These are phyloP conservation scores for Candida ipomoeae DNA, from an alignment of 805 yeast species.

Conservation along the genomic window DNA sequence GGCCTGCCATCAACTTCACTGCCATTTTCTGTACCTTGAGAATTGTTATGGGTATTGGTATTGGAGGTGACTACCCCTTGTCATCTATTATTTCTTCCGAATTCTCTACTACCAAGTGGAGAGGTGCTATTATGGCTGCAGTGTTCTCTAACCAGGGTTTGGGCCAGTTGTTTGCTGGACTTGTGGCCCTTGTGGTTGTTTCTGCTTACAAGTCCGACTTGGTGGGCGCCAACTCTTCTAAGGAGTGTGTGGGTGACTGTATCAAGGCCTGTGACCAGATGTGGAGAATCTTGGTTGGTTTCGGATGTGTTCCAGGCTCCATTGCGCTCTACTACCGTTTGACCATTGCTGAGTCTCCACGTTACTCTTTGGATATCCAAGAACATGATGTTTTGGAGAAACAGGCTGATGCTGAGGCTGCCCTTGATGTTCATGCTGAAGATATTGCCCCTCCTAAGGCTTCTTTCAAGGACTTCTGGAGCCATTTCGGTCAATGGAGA, in stretches of 20 bases:
- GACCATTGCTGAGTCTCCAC: conserved; percentile 93
- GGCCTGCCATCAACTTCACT: conserved; percentile 68
- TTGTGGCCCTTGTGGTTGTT: conserved; percentile 71
- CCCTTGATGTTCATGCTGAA: conserved; percentile 34
- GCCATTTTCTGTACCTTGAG: conserved; percentile 76
- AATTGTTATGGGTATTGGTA: conserved; percentile 91
- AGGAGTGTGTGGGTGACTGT: conserved; percentile 65
- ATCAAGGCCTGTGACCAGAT: conserved; percentile 79
- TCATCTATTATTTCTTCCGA: conserved; percentile 92
- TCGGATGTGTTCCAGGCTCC: conserved; percentile 86
- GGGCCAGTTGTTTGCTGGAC: conserved; percentile 89
- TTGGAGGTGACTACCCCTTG: conserved; percentile 95
- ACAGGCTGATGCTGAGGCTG: conserved; percentile 49
- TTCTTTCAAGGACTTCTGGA: conserved; percentile 64
- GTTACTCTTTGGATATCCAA: conserved; percentile 77
- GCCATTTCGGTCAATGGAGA: conserved; percentile 82
- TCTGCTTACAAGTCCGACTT: conserved; percentile 70
- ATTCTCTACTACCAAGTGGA: conserved; percentile 91
- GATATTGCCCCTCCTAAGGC: conserved; percentile 70
- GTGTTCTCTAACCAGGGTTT: conserved; percentile 96
- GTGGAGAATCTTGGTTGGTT: conserved; percentile 90
- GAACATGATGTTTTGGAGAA: conserved; percentile 53
- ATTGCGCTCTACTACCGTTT: conserved; percentile 85
- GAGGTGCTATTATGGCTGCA: conserved; percentile 97
- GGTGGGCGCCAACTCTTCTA: conserved; percentile 46